Base-by-base conservation (phyloP, 768 basidiomycete species). In the Punctularia strigosozonata region DNA sequence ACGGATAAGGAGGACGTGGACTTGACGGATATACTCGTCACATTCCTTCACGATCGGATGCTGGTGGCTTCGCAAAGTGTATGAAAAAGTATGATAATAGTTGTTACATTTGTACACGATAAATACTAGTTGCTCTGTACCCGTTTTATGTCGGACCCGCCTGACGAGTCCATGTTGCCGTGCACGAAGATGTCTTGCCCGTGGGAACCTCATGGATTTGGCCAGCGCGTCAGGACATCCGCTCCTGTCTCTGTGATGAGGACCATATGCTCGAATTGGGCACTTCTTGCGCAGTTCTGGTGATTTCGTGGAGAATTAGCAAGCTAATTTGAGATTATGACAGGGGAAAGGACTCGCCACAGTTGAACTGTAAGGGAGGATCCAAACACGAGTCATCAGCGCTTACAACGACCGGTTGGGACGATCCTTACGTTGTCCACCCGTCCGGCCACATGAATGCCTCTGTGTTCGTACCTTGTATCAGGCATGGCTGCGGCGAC, bases 361-460 rank as follows among this genome's bases (percentile, higher is more conserved):
- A 25, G 21, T 36, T 26, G 25, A 22, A 8, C 19, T 6, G 17
- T 19, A 28, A 15, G 14, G 2, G 8, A 6, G 42, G 37, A 4
- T n/a, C 21, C 7, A 21, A 2, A 12, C 13, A 10, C 8, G n/a
- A 17, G 3, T 25, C 19, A 31, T 1, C 10, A 25, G 7, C 26
- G 32, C 2, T 31, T 14, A 31, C 24, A 21, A 24, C 21, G n/a
- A 24, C 3, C 22, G 14, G 12, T 34, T 23, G 73, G 39, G 51
- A 77, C 90, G 65, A 84, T 78, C 0, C 89, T 90, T 84, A 83
- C n/a, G 82, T 77, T 3, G 88, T 90, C 91, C 91, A 94, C 19
- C 85, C 87, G 52, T 94, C 91, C 2, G 85, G 85, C 56, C 86
- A 92, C 41, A 87, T 73, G 74, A 80, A 81, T 2, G 75, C 74